Percentiles rank a stretch among this genome's conserved stretches.
Conservation (phyloP, 139 green algal species). For the Chlamydomonas sphaeroides region DNA sequence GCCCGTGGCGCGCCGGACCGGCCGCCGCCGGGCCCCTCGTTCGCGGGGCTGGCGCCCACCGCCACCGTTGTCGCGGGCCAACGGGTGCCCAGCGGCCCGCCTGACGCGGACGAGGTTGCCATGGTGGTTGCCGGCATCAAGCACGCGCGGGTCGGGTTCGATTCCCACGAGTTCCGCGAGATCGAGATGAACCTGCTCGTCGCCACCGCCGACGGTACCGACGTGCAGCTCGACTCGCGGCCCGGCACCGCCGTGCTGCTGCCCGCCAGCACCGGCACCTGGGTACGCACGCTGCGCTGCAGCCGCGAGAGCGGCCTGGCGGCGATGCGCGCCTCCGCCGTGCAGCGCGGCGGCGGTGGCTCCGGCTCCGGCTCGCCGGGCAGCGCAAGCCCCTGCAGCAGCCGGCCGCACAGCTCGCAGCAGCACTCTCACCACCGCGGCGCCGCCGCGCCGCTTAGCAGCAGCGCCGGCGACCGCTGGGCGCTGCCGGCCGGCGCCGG, state of each 20-base stretch:
- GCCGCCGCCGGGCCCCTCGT: no score
- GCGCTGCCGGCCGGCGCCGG: neutral
- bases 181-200: conserved; percentile 56
- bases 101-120: conserved; percentile 38
- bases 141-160: conserved; percentile 55
- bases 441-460: neutral
- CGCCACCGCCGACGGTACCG: conserved; percentile 23
- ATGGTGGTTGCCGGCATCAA: conserved; percentile 56
- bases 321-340: conserved; percentile 29
- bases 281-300: conserved; percentile 48
- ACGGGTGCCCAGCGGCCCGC: neutral
- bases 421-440: neutral
- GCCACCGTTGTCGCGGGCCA: no score
- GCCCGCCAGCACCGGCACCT: conserved; percentile 34
- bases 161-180: conserved; percentile 55
- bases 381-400: conserved; percentile 4
- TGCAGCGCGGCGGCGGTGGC: neutral
- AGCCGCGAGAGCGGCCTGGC: conserved; percentile 43
- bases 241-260: conserved; percentile 20
- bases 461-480: neutral
- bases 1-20: no score
- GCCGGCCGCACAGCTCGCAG: conserved; percentile 8
- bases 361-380: neutral
- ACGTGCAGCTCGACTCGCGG: conserved; percentile 29
- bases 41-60: no score